Evolutionary conservation across 108 stramenopile species (phyloP).

Genomic region (Asterionellopsis glacialis): DNA sequence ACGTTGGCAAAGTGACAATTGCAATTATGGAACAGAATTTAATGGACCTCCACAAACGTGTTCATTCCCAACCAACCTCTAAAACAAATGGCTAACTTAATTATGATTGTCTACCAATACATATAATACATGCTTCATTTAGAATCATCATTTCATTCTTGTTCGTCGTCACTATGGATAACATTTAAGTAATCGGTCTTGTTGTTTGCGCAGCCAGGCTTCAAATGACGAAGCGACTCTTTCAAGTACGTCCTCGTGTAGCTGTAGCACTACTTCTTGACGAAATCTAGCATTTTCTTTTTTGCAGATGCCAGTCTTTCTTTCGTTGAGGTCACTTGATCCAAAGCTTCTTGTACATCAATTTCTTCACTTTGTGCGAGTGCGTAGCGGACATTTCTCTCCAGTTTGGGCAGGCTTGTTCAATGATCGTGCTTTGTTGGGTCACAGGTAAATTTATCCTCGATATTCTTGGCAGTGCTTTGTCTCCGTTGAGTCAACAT

Average conservation of each 20-base stretch:
- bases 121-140: not conserved
- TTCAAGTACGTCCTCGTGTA: slow-evolving; percentile 22
- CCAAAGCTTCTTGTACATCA: slow-evolving; percentile 24
- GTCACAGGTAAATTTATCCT: slow-evolving; percentile 7
- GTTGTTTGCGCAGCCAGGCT: no score
- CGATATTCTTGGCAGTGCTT: slow-evolving; percentile 9
- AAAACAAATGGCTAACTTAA: not conserved
- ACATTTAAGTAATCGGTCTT: no score
- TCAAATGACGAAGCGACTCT: slow-evolving; percentile 19
- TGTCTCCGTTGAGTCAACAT: slow-evolving; percentile 20
- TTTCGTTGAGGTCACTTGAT: slow-evolving; percentile 15
- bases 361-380: slow-evolving; percentile 23
- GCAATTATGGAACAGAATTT: slow-evolving; percentile 89
- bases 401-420: slow-evolving; percentile 38
- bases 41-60: slow-evolving; percentile 61
- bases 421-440: slow-evolving; percentile 6
- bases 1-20: slow-evolving; percentile 94
- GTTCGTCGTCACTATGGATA: not conserved
- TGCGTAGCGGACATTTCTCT: slow-evolving; percentile 43
- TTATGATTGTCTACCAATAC: no score
- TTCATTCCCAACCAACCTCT: not conserved
- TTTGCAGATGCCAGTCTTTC: slow-evolving; percentile 8
- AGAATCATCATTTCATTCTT: not conserved
- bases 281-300: slow-evolving; percentile 14
- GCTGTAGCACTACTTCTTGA: slow-evolving; percentile 16